phyloP scores from a whole-genome alignment of 768 basidiomycete genomes.

The Leccinum olivaceopallidum region DNA sequence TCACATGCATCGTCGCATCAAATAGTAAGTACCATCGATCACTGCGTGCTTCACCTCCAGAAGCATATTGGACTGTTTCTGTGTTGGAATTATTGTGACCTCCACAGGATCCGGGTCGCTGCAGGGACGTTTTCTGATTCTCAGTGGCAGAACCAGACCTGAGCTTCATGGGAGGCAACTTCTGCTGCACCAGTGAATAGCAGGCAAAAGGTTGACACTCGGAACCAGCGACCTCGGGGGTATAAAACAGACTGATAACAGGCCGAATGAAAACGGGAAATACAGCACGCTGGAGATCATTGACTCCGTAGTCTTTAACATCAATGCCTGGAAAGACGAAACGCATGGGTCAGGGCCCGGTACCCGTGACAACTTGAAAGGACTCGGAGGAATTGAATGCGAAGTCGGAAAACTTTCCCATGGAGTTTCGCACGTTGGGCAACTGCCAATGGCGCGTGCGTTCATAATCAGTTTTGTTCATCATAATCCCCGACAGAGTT shows the following conservation, averaged over 20 bases:
- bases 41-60: too few relatives aligned
- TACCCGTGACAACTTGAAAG: not conserved
- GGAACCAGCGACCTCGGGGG: not conserved
- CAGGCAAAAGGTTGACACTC: not conserved
- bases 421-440: constrained; percentile 32
- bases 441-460: constrained; percentile 32
- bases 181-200: not conserved
- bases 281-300: too few relatives aligned
- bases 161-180: not conserved
- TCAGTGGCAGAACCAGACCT: too few relatives aligned
- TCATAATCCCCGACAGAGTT: not conserved
- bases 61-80: too few relatives aligned
- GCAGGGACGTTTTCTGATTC: too few relatives aligned
- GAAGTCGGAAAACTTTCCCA: constrained; percentile 9
- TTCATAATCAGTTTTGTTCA: not conserved
- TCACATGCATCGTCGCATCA: too few relatives aligned
- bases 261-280: not conserved
- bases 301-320: too few relatives aligned
- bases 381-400: not conserved
- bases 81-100: too few relatives aligned
- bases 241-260: not conserved
- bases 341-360: not conserved
- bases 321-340: not conserved
- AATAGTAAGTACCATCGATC: too few relatives aligned
- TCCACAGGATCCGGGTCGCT: too few relatives aligned